Evolutionary conservation across 768 basidiomycete species (phyloP), one percentile per base, ranked within the genome.

Genomic region (Phlebiopsis gigantea): DNA sequence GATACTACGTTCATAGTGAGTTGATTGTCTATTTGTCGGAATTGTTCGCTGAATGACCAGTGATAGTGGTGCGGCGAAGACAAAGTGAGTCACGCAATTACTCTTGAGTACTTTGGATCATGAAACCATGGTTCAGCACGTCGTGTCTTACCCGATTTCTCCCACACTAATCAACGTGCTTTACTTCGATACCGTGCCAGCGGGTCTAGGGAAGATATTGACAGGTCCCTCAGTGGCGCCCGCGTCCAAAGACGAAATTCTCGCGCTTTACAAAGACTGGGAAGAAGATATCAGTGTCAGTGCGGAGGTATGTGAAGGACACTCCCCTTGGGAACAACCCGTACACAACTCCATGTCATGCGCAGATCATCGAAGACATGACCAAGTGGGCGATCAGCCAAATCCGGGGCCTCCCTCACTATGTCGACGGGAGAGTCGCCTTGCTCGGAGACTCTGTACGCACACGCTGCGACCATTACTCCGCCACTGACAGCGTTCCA

Each of bases 381-480:
- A 10, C 59, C 3, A 25, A 34, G 17, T 71, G 68, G 68, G 64
- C 60, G 1, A 48, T 71, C 41, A 62, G 67, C 29, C 49, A 56
- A 1, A 45, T 66, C 3, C 52, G 51, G 5, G 28, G 57, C 1
- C 54, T 69, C n/a, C 65, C 65, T 1, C 62, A 61, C 2, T 69
- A 65, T 53, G 61, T 64, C 1, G 42, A 57, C 26, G 65, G 63
- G 2, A 55, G 62, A 0, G 65, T 68, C 2, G 66, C 62, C 1
- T 57, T 71, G 6, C 9, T 71, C 0, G 70, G 68, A 0, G 69
- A 71, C 43, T 66, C 68, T 6, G 68, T 69, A 26, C 44, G 66
- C 57, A 24, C 15, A 8, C 10, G 17, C n/a, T 51, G 17, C 5
- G n/a, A 5, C 31, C 1, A n/a, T 22, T n/a, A n/a, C 5, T n/a